Evolutionary conservation across 2,329 filamentous ascomycete species (phyloP), one percentile per base, ranked within the genome.

Genomic region (Verticillium isaacii): DNA sequence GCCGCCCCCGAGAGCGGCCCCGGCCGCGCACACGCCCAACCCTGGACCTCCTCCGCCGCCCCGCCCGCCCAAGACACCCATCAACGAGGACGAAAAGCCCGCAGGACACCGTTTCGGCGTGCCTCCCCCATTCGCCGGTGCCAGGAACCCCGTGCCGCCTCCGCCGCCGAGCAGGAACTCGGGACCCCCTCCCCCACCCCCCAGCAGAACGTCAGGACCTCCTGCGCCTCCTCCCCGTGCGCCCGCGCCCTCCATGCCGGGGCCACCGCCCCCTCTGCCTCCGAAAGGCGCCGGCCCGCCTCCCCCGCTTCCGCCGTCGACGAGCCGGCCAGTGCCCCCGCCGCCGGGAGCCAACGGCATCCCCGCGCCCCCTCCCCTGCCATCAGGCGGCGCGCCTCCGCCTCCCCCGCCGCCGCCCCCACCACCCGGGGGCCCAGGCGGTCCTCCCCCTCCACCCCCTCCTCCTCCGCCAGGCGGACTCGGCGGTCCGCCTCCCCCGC

Each of bases 81-180:
- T 92, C 59, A 89, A 92, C 50, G 90, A 93, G 32, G 78, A 80
- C 14, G 82, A 85, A 61, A 80, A 82, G 56, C 74, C 80, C 23
- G 76, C 75, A 39, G 68, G 72, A 5, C 81, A 84, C 60, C 89
- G 81, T 66, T 93, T 92, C 70, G 86, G 85, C 37, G 91, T 96
- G 6, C 92, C 93, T 61, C 93, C 93, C 7, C 87, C 91, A 2
- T 96, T 96, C 70, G 71, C 83, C 57, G 89, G 90, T 3, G 60
- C 56, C 86, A 89, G 68, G 78, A 85, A 64, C 41, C 85, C 85
- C 54, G 80, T 81, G n/a, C 89, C 91, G 45, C 91, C 91, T n/a
- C 88, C 90, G 58, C 89, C 91, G 29, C 90, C 91, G 41, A 87
- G 83, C 72, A 87, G 91, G 66, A 86, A 85, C 34, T 80, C 88